These are phyloP conservation scores for Aspergillus caelatus DNA, from an alignment of 2,329 filamentous ascomycete genomes.

Conservation along the genomic window DNA sequence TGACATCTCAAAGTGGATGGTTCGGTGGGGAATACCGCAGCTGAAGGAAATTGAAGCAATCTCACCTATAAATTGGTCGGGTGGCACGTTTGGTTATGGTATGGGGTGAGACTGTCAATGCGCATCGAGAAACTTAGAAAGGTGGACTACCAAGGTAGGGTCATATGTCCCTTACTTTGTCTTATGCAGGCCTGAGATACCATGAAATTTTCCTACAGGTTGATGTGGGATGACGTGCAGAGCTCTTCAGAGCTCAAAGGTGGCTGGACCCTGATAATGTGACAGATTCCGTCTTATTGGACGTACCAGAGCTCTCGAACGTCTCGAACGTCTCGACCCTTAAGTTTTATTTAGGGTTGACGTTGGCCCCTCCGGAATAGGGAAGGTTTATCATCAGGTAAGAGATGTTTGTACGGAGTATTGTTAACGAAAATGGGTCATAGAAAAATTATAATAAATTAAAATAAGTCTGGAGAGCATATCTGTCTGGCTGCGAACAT, in stretches of 20 bases:
- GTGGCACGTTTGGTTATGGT: neutral
- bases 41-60: conserved; percentile 1
- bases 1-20: neutral
- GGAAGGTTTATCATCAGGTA: neutral
- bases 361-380: neutral
- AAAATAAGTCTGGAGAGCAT: neutral
- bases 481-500: neutral
- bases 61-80: neutral
- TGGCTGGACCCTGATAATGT: neutral
- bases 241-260: neutral
- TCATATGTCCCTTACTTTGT: neutral
- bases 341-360: neutral
- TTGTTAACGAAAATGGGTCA: too few relatives aligned
- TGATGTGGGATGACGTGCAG: neutral
- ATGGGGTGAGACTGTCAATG: neutral
- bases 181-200: neutral
- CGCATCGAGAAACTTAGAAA: neutral
- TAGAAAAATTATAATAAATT: too few relatives aligned
- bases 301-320: neutral
- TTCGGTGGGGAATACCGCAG: neutral
- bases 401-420: too few relatives aligned
- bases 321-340: neutral
- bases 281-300: neutral
- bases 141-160: neutral
- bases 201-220: neutral